phyloP scores from a whole-genome alignment of 768 basidiomycete species.

The Boletus reticuloceps region DNA sequence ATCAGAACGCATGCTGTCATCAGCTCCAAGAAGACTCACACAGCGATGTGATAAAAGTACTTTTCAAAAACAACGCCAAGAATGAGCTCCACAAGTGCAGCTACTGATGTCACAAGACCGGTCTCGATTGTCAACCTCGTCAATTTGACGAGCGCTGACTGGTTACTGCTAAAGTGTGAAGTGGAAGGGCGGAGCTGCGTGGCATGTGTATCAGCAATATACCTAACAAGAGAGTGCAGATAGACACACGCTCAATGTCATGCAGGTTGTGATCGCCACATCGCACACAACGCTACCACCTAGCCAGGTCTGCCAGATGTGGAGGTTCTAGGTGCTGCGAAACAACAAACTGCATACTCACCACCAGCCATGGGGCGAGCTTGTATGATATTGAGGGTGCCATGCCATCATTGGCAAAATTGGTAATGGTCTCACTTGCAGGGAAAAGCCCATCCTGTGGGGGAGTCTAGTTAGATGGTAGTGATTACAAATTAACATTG shows the following conservation, averaged over 20 bases:
- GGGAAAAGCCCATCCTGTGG: conserved; percentile 1
- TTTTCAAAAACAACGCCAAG: conserved; percentile 4
- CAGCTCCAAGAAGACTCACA: conserved; percentile 9
- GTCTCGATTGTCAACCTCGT: conserved; percentile 26
- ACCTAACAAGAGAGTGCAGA: not conserved
- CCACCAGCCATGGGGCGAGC: conserved; percentile 7
- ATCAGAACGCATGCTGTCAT: not conserved
- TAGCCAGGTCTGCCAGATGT: conserved; percentile 19
- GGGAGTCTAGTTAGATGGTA: not conserved
- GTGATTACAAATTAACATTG: not conserved
- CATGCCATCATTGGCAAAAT: too few relatives aligned
- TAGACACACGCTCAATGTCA: conserved; percentile 11
- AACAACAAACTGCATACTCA: not conserved
- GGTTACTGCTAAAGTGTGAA: not conserved
- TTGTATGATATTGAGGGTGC: not conserved
- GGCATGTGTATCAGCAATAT: not conserved
- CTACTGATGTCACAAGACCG: conserved; percentile 18
- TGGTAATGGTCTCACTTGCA: too few relatives aligned
- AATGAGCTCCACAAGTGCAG: conserved; percentile 17
- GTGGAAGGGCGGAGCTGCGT: conserved; percentile 3
- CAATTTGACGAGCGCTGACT: not conserved
- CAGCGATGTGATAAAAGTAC: conserved; percentile 4
- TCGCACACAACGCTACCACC: conserved; percentile 18
- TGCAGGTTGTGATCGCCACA: conserved; percentile 19
- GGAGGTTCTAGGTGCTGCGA: not conserved